Evolutionary conservation across 78 protist species (phyloP).

Genomic region (Diacronema lutheri): DNA sequence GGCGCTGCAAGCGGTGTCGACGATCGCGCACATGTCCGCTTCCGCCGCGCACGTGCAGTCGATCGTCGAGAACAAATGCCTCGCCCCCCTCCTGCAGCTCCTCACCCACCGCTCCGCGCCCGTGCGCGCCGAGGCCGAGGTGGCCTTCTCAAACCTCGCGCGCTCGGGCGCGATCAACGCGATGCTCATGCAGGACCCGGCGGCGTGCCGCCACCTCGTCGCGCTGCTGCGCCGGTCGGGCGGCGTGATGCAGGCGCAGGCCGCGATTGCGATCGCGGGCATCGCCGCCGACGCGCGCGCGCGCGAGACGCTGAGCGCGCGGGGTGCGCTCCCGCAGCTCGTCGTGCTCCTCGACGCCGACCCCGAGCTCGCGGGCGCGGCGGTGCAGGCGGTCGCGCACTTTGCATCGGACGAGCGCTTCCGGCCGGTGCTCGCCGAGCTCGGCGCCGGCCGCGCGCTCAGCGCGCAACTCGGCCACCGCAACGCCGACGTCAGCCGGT

Average conservation of each 20-base stretch:
- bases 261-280: background rate
- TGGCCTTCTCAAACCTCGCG: background rate
- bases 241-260: background rate
- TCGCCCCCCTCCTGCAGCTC: background rate
- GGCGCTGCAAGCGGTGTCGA: background rate
- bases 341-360: background rate
- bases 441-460: background rate
- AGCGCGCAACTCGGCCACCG: background rate
- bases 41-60: background rate
- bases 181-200: background rate
- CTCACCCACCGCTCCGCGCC: background rate
- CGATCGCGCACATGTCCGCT: background rate
- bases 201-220: background rate
- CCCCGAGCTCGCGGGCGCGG: background rate
- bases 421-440: background rate
- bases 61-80: background rate
- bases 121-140: background rate
- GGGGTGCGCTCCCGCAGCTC: background rate
- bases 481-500: background rate
- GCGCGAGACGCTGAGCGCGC: background rate
- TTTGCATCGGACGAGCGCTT: slow-evolving; percentile 5
- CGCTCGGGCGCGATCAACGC: background rate
- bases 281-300: background rate
- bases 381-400: background rate
- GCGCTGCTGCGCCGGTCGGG: background rate